Conservation (phyloP, 192 early-diverging fungal genomes). For the Umbelopsis sp. region DNA sequence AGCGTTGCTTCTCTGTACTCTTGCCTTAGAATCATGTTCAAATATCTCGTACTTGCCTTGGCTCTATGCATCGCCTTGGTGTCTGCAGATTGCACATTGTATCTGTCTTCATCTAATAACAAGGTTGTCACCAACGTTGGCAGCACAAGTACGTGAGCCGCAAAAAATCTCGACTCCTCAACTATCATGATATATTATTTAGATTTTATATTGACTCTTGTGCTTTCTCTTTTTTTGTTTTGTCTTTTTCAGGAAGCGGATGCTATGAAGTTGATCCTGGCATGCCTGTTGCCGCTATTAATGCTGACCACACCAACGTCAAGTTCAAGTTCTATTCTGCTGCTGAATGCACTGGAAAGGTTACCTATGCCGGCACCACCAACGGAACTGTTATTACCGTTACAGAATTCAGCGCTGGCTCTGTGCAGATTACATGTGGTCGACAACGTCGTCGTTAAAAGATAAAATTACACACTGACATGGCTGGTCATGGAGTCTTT, state of each 20-base stretch:
- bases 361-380: background rate
- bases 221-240: background rate
- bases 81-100: background rate
- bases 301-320: background rate
- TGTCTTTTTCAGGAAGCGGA: slow-evolving; percentile 1
- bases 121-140: background rate
- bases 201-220: background rate
- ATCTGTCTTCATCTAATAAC: background rate
- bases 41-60: background rate
- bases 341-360: background rate
- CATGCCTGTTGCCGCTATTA: background rate
- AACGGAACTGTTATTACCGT: background rate
- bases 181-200: too few species aligned
- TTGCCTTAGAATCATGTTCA: background rate
- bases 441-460: background rate
- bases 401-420: slow-evolving; percentile 2
- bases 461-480: background rate
- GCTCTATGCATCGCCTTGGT: background rate
- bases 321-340: slow-evolving; percentile 3
- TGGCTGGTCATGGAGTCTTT: too few species aligned
- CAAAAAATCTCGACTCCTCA: too few species aligned
- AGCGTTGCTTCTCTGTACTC: background rate
- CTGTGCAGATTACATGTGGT: background rate
- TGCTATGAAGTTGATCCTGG: slow-evolving; percentile 6
- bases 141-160: background rate